These are phyloP conservation scores for Ciborinia camelliae DNA, from an alignment of 2,329 filamentous ascomycete genomes.

Conservation along the genomic window DNA sequence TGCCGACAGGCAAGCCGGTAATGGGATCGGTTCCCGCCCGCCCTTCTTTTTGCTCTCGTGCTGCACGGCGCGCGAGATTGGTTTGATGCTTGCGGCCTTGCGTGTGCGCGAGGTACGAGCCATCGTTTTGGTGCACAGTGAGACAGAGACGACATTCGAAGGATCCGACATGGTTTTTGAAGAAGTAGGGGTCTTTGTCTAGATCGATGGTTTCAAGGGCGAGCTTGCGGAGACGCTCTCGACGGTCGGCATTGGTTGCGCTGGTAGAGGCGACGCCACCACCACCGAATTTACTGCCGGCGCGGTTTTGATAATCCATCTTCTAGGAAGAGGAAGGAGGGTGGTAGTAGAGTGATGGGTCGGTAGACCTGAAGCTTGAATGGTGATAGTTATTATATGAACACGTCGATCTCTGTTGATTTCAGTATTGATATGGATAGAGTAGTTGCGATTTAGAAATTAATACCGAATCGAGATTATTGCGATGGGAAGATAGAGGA, in stretches of 20 bases:
- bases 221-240: constrained; percentile 95
- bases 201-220: constrained; percentile 98
- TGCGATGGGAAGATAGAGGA: neutral
- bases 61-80: constrained; percentile 90
- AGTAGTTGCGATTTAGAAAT: neutral
- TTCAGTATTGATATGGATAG: no score
- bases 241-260: constrained; percentile 92
- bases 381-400: neutral
- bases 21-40: constrained; percentile 62
- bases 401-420: neutral
- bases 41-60: constrained; percentile 91
- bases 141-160: constrained; percentile 97
- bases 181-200: constrained; percentile 99
- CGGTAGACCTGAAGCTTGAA: constrained; percentile 1
- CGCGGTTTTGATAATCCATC: constrained; percentile 84
- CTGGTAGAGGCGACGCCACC: constrained; percentile 92
- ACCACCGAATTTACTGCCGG: constrained; percentile 95
- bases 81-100: constrained; percentile 99
- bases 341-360: neutral
- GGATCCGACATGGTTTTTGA: constrained; percentile 98
- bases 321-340: constrained; percentile 6
- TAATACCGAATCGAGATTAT: neutral
- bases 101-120: constrained; percentile 96
- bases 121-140: constrained; percentile 98
- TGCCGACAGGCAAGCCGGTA: constrained; percentile 68